Evolutionary conservation across 2,329 filamentous ascomycete species (phyloP).

Genomic region (Beauveria asiatica): DNA sequence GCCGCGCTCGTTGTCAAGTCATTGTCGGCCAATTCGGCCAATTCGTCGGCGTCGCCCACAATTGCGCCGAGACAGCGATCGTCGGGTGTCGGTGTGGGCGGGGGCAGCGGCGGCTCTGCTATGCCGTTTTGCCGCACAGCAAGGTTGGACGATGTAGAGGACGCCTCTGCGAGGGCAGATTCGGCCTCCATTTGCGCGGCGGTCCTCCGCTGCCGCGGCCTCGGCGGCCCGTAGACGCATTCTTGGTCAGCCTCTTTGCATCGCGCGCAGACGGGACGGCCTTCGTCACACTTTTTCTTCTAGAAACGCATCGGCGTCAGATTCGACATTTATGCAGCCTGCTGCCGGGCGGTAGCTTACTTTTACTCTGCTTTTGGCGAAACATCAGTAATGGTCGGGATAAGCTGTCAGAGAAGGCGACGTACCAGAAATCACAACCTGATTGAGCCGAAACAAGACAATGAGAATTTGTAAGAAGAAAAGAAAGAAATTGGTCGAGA

Average conservation of each 20-base stretch:
- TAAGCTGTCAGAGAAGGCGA: background rate
- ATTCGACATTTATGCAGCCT: too few relatives aligned
- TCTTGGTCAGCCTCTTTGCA: constrained; percentile 40
- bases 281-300: constrained; percentile 53
- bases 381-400: constrained; percentile 12
- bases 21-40: background rate
- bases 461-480: background rate
- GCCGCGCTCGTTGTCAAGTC: background rate
- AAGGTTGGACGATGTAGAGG: constrained; percentile 14
- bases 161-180: background rate
- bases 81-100: background rate
- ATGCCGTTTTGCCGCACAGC: background rate
- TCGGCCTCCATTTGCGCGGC: constrained; percentile 12
- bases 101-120: too few relatives aligned
- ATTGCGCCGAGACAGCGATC: background rate
- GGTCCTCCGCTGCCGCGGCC: constrained; percentile 27
- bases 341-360: constrained; percentile 23
- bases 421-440: constrained; percentile 48
- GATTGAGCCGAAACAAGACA: background rate
- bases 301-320: constrained; percentile 17
- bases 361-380: constrained; percentile 41
- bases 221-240: constrained; percentile 42
- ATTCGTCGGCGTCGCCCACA: too few relatives aligned
- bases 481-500: constrained; percentile 11
- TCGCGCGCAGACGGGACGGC: constrained; percentile 40